Percentiles rank a stretch among this genome's conserved stretches.
phyloP scores from a whole-genome alignment of 768 basidiomycete species.

The Lepiota brunneoincarnata region DNA sequence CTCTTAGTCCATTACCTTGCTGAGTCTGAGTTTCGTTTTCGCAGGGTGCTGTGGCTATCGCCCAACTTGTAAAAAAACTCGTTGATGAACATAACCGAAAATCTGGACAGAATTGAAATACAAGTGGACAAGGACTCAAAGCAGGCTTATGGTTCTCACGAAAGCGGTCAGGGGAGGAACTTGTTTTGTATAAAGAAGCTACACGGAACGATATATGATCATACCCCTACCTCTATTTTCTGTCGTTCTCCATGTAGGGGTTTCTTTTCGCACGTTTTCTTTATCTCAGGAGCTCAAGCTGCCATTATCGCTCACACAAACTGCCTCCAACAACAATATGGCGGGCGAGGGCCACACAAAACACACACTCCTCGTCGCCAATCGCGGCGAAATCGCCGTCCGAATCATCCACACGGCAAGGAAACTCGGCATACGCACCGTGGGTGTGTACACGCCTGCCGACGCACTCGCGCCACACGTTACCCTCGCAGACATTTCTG shows the following conservation, averaged over 20 bases:
- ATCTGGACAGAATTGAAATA: too few relatives aligned
- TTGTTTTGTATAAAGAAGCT: too few relatives aligned
- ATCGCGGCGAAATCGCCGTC: slow-evolving; percentile 72
- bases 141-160: not conserved
- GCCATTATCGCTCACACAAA: not conserved
- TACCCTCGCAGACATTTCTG: slow-evolving; percentile 40
- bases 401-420: slow-evolving; percentile 59
- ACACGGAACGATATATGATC: not conserved
- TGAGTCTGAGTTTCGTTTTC: not conserved
- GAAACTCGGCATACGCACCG: slow-evolving; percentile 45
- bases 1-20: not conserved
- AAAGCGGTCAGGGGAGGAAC: too few relatives aligned
- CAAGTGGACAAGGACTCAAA: too few relatives aligned
- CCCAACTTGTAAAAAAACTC: slow-evolving; percentile 46
- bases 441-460: slow-evolving; percentile 58
- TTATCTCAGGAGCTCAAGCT: not conserved
- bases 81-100: slow-evolving; percentile 51
- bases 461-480: slow-evolving; percentile 62
- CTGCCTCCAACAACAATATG: too few relatives aligned
- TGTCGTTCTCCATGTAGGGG: too few relatives aligned
- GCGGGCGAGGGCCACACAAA: slow-evolving; percentile 14
- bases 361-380: slow-evolving; percentile 64
- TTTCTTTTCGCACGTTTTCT: not conserved
- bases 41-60: slow-evolving; percentile 55
- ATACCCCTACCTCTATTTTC: too few relatives aligned